These are phyloP conservation scores for Wickerhamiella domercqiae DNA, from an alignment of 805 yeast species.

Conservation along the genomic window DNA sequence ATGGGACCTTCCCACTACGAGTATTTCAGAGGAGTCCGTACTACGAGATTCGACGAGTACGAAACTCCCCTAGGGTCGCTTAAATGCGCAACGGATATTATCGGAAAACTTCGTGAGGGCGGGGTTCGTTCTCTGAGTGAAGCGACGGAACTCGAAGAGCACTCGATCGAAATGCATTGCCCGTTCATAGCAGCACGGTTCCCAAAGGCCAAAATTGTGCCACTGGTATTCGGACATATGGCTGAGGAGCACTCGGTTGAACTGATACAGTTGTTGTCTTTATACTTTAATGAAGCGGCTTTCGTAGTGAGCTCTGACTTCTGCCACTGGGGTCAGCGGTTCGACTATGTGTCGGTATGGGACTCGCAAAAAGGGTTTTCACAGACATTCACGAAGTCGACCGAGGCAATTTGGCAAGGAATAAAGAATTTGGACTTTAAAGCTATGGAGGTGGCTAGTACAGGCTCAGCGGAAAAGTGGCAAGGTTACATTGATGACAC, in stretches of 20 bases:
- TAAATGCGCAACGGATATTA: slow-evolving; percentile 40
- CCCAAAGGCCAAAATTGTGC: slow-evolving; percentile 40
- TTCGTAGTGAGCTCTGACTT: slow-evolving; percentile 82
- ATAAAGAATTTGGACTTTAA: slow-evolving; percentile 57
- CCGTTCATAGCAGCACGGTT: slow-evolving; percentile 39
- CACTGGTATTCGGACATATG: slow-evolving; percentile 62
- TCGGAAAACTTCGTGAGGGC: slow-evolving; percentile 4
- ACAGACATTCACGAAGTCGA: slow-evolving; percentile 1
- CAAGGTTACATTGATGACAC: slow-evolving; percentile 49
- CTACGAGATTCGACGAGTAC: slow-evolving; percentile 37
- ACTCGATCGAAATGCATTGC: slow-evolving; percentile 87
- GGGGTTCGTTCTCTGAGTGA: slow-evolving; percentile 18
- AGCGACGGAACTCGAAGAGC: slow-evolving; percentile 70
- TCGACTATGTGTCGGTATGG: slow-evolving; percentile 35
- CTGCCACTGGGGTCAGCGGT: slow-evolving; percentile 82
- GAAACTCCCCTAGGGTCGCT: slow-evolving; percentile 76
- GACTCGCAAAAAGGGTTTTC: slow-evolving; percentile 3
- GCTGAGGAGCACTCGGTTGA: slow-evolving; percentile 23
- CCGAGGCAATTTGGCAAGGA: slow-evolving; percentile 44
- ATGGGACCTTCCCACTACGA: slow-evolving; percentile 91
- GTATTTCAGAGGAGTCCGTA: slow-evolving; percentile 48
- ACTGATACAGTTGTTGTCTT: slow-evolving; percentile 35
- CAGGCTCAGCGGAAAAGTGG: slow-evolving; percentile 48
- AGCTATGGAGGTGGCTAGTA: slow-evolving; percentile 49
- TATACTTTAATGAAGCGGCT: slow-evolving; percentile 37